phyloP scores from a whole-genome alignment of 106 monocot species.

The Platanthera zijinensis region DNA sequence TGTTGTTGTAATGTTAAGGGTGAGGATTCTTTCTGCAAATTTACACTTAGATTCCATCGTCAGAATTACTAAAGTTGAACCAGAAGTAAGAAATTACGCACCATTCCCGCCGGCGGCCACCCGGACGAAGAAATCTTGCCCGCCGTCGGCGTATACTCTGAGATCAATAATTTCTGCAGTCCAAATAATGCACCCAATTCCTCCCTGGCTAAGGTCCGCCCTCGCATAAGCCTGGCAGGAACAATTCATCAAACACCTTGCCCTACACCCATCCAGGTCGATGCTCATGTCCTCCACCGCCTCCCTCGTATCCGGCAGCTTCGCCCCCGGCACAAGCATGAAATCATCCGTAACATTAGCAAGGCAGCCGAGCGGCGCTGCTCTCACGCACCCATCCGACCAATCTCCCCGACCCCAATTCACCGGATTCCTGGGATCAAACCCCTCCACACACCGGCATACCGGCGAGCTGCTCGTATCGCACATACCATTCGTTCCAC shows the following conservation, averaged over 20 bases:
- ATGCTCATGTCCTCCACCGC: slow-evolving; percentile 16
- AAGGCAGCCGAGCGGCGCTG: slow-evolving; percentile 16
- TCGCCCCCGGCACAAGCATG: slow-evolving; percentile 9
- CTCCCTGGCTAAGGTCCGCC: slow-evolving; percentile 16
- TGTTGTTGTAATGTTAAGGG: too few relatives aligned
- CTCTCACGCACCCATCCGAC: slow-evolving; percentile 28
- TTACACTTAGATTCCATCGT: too few relatives aligned
- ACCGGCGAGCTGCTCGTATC: slow-evolving; percentile 20
- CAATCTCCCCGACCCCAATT: slow-evolving; percentile 9
- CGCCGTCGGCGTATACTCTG: slow-evolving; percentile 11
- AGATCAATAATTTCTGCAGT: slow-evolving; percentile 27
- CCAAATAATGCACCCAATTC: slow-evolving; percentile 57
- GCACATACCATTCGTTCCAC: slow-evolving; percentile 46
- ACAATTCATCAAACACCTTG: slow-evolving; percentile 39
- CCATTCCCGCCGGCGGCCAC: slow-evolving; percentile 26
- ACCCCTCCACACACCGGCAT: slow-evolving; percentile 45
- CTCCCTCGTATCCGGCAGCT: slow-evolving; percentile 28
- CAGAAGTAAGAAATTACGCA: neutral
- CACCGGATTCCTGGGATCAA: slow-evolving; percentile 18
- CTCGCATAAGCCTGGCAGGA: slow-evolving; percentile 48
- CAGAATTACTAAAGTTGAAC: too few relatives aligned
- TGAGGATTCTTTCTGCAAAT: too few relatives aligned
- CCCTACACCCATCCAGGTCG: slow-evolving; percentile 20
- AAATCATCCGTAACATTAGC: slow-evolving; percentile 27
- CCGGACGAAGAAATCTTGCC: slow-evolving; percentile 42